Percentiles rank a stretch among this genome's conserved stretches.
Evolutionary conservation across 352 stramenopile species (phyloP).

Genomic region (Globisporangium carolinianum): DNA sequence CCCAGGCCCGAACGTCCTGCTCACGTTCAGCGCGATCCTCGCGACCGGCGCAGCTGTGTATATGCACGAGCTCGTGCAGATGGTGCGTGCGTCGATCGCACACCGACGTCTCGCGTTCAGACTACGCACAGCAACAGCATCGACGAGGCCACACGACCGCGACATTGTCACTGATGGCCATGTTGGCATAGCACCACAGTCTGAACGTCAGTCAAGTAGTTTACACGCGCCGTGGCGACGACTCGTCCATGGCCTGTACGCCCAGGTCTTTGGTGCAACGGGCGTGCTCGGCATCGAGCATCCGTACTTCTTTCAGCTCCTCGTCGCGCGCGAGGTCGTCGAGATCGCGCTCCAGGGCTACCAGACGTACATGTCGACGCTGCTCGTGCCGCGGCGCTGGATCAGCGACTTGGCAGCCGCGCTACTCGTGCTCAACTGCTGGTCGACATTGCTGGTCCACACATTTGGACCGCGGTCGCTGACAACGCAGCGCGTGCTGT

Average conservation of each 20-base stretch:
- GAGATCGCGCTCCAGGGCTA: conserved; percentile 9
- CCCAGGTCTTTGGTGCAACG: not conserved
- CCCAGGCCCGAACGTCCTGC: not conserved
- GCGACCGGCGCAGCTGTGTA: not conserved
- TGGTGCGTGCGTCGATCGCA: not conserved
- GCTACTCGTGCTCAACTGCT: conserved; percentile 2
- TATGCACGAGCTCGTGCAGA: not conserved
- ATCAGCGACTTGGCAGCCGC: not conserved
- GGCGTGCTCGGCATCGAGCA: not conserved
- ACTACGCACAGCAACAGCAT: not conserved
- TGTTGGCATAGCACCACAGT: not conserved
- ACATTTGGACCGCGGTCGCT: conserved; percentile 11
- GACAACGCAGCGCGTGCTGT: conserved; percentile 15
- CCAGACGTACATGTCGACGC: conserved; percentile 17
- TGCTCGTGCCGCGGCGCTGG: conserved; percentile 1
- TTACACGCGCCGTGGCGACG: not conserved
- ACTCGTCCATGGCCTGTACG: not conserved
- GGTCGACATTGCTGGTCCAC: not conserved
- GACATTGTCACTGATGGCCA: not conserved
- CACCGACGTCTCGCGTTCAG: not conserved
- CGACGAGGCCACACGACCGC: not conserved
- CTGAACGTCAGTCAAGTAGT: too few relatives aligned
- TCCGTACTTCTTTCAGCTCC: conserved; percentile 1
- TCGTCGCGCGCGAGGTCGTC: conserved; percentile 15
- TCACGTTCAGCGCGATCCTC: not conserved